phyloP scores from a whole-genome alignment of 2,329 filamentous ascomycete genomes.

The Alternaria viburni region DNA sequence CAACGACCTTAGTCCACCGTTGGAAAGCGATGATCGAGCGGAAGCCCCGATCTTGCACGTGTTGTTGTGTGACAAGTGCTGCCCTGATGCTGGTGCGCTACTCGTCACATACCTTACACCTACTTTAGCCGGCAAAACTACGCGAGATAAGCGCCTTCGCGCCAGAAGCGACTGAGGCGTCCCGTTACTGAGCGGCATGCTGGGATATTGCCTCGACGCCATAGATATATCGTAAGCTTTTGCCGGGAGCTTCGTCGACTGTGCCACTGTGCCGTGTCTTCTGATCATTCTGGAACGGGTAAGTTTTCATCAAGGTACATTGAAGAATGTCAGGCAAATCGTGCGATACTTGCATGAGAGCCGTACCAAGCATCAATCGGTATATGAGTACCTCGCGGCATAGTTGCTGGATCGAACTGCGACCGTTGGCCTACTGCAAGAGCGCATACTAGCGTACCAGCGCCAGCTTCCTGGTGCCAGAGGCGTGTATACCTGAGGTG shows the following conservation, averaged over 20 bases:
- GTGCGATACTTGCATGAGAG: conserved; percentile 9
- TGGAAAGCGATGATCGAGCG: conserved; percentile 1
- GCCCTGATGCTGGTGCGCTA: background rate
- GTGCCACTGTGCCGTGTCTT: background rate
- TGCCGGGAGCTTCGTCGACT: background rate
- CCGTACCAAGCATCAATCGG: conserved; percentile 1
- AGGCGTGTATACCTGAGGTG: background rate
- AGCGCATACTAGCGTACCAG: conserved; percentile 23
- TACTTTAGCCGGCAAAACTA: conserved; percentile 1
- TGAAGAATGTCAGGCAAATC: background rate
- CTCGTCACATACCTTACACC: background rate
- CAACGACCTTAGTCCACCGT: background rate
- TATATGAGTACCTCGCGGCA: background rate
- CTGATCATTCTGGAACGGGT: background rate
- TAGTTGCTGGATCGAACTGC: conserved; percentile 10
- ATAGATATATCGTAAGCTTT: background rate
- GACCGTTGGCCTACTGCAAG: conserved; percentile 25
- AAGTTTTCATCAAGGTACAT: background rate
- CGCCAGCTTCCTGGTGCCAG: background rate
- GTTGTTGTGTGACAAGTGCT: conserved; percentile 2
- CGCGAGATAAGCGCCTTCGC: background rate
- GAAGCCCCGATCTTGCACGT: conserved; percentile 1
- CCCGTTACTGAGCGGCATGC: background rate
- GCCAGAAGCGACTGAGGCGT: background rate
- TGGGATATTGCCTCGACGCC: background rate